phyloP scores from a whole-genome alignment of 345 rosid genomes.

The Balakata baccata region DNA sequence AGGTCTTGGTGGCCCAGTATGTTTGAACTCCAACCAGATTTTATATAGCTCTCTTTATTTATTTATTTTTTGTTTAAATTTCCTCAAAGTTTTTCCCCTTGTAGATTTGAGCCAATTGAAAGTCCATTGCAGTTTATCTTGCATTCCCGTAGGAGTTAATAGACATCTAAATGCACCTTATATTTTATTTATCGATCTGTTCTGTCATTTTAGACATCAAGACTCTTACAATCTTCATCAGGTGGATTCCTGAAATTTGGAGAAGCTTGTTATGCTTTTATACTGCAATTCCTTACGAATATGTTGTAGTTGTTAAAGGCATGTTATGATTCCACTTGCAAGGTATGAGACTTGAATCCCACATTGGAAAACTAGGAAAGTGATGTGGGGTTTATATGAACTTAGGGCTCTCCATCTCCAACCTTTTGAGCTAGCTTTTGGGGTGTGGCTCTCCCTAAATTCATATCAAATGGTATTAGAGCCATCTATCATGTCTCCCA shows the following conservation, averaged over 20 bases:
- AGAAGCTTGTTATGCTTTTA: background rate
- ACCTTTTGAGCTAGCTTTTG: no score
- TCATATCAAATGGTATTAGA: no score
- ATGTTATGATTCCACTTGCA: no score
- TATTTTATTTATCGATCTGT: background rate
- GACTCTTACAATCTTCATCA: background rate
- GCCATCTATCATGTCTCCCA: no score
- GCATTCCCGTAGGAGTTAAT: background rate
- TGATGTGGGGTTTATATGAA: no score
- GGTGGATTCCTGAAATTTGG: background rate
- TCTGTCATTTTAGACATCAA: background rate
- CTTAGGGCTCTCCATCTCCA: no score
- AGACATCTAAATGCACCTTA: background rate
- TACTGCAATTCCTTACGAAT: background rate
- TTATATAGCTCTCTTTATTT: background rate
- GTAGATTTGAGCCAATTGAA: background rate
- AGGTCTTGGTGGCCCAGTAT: conserved; percentile 89
- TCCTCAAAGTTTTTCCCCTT: background rate
- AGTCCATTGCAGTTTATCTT: background rate
- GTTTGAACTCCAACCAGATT: conserved; percentile 11
- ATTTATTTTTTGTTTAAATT: background rate
- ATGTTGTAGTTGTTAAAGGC: background rate
- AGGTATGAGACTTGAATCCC: no score
- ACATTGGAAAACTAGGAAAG: no score
- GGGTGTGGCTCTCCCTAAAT: no score